These are phyloP conservation scores for Zanthoxylum bungeanum DNA, from an alignment of 345 rosid species.

Conservation along the genomic window DNA sequence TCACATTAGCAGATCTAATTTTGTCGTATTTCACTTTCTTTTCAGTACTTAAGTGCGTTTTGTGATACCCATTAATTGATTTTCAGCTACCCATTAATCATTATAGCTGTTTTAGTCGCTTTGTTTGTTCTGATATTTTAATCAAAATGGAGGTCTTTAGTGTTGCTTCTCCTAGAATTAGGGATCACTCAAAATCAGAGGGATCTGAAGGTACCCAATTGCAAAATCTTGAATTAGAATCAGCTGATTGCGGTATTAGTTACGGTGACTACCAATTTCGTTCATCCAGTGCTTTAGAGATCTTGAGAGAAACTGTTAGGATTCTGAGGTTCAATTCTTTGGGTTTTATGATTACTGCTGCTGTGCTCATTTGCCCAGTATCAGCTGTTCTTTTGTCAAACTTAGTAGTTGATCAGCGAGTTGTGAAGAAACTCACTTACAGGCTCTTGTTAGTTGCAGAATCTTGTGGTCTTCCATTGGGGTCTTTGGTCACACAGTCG, in stretches of 20 bases:
- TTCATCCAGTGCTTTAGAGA: slow-evolving; percentile 80
- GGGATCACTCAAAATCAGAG: slow-evolving; percentile 27
- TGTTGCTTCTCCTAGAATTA: slow-evolving; percentile 31
- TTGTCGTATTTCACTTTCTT: neutral
- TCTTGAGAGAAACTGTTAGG: slow-evolving; percentile 80
- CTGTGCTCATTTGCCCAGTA: slow-evolving; percentile 75
- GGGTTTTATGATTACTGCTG: slow-evolving; percentile 57
- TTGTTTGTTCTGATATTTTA: slow-evolving; percentile 3
- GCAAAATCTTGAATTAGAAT: slow-evolving; percentile 37
- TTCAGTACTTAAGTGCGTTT: neutral
- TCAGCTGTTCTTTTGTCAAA: slow-evolving; percentile 68
- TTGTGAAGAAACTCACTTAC: slow-evolving; percentile 53
- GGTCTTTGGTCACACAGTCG: slow-evolving; percentile 58
- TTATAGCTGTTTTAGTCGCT: too few species aligned
- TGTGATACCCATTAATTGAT: neutral
- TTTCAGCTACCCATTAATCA: neutral
- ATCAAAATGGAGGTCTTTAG: slow-evolving; percentile 38
- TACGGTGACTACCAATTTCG: slow-evolving; percentile 33
- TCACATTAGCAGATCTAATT: neutral
- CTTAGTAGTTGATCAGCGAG: slow-evolving; percentile 59
- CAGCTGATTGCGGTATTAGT: slow-evolving; percentile 19
- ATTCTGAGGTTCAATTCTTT: slow-evolving; percentile 68
- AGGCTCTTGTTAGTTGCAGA: slow-evolving; percentile 65
- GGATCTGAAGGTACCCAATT: slow-evolving; percentile 37
- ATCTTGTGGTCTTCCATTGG: slow-evolving; percentile 69